Percentiles rank a stretch among this genome's conserved stretches.
Evolutionary conservation across 208 protist genomes (phyloP).

Genomic region (Sergeia podlipaevii): DNA sequence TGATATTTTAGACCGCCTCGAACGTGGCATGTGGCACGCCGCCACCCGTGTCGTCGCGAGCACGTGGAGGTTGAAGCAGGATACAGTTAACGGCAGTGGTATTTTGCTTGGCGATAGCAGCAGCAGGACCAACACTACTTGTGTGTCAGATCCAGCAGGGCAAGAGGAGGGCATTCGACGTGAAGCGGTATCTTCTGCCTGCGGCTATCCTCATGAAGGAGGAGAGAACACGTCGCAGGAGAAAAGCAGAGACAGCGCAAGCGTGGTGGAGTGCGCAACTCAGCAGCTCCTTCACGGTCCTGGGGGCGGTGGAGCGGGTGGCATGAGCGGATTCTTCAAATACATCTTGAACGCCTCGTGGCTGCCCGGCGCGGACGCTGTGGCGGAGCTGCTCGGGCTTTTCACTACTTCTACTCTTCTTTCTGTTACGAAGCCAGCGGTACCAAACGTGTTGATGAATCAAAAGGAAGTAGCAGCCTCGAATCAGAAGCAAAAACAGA

Average conservation of each 20-base stretch:
- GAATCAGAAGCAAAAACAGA: no score
- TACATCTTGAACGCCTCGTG: slow-evolving; percentile 44
- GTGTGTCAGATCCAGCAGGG: not conserved
- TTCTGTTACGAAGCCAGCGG: no score
- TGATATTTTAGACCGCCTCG: slow-evolving; percentile 34
- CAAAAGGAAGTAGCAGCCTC: no score
- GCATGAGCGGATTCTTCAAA: slow-evolving; percentile 78
- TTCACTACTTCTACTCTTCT: no score
- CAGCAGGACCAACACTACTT: slow-evolving; percentile 3
- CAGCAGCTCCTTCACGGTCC: slow-evolving; percentile 26
- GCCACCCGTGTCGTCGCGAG: slow-evolving; percentile 30
- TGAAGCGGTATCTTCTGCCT: not conserved
- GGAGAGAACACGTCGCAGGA: not conserved
- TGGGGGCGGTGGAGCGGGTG: slow-evolving; percentile 67
- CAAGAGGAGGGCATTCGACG: not conserved
- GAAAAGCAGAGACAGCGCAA: not conserved
- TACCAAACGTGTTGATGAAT: no score
- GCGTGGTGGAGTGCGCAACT: not conserved
- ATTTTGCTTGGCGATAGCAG: no score
- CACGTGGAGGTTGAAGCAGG: no score
- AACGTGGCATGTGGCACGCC: slow-evolving; percentile 55
- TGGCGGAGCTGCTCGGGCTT: slow-evolving; percentile 39
- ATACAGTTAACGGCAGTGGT: no score
- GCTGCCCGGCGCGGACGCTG: slow-evolving; percentile 53
- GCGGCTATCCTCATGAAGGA: not conserved